Base-by-base conservation (phyloP, 2,329 filamentous ascomycete species). In the Arthrobotrys iridis region DNA sequence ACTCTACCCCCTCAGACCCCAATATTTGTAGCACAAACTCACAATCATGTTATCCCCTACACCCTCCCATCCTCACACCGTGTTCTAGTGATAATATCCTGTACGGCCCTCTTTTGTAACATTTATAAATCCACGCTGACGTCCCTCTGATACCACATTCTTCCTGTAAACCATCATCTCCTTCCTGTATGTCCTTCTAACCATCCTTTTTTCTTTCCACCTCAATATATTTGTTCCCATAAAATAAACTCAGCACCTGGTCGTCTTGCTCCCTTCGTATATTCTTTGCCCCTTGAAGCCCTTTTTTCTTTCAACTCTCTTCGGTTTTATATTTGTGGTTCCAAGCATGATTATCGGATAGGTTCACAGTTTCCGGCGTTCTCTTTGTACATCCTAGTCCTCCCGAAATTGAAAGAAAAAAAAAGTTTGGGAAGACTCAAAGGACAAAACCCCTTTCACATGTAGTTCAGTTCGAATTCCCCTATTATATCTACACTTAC, bases 161-260 rank as follows among this genome's bases (percentile, higher is more conserved):
- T 43, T 67, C 70, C 70, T 74, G 70, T 74, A 74, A 64, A 74
- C 70, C 70, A 74, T 35, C 26, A 67, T 74, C 62, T 63, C 62
- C 62, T 67, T 63, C 70, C 70, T 74, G 70, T 74, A 74, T 67
- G 70, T 74, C 52, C 52, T 33, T 52, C 37, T 57, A 20, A 15
- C 24, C 50, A 55, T 30, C 43, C 37, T 45, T 59, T 65, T 28
- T 55, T 33, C 35, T 52, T 66, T 50, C 28, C 28, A 24, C 18
- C 33, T 18, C 62, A 58, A 40, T 41, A 50, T 66, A 66, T 45
- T 48, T 66, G 30, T 65, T 58, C 52, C 50, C 62, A 57, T 74
- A 74, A 74, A 74, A 67, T 67, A 74, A 67, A 74, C 55, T 24
- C 46, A 37, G 46, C 22, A 8, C 10, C 26, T 45, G 33, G 55